Percentiles rank a stretch among this genome's conserved stretches.
These are phyloP conservation scores for Xylariaceae sp. DNA, from an alignment of 2,329 filamentous ascomycete genomes.

Conservation along the genomic window DNA sequence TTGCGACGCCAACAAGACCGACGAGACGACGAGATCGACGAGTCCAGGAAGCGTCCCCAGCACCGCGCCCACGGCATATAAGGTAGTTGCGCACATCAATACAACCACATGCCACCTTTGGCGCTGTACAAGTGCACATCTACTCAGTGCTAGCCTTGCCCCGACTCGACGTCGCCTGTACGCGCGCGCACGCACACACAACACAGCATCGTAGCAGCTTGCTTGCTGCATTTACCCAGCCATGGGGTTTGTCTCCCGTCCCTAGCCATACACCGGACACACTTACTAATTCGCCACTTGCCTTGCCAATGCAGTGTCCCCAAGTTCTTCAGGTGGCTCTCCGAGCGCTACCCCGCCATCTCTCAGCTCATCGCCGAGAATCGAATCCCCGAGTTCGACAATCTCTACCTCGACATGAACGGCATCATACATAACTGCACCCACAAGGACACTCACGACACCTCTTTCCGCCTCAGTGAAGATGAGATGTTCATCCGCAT, in stretches of 20 bases:
- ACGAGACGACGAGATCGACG: no score
- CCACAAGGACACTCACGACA: slow-evolving; percentile 90
- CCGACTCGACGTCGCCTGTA: no score
- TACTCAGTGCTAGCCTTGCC: no score
- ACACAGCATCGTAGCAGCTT: background rate
- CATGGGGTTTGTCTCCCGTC: slow-evolving; percentile 24
- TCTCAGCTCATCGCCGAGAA: slow-evolving; percentile 98
- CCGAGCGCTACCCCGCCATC: slow-evolving; percentile 96
- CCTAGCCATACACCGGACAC: background rate
- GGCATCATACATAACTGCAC: slow-evolving; percentile 99
- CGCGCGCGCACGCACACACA: no score
- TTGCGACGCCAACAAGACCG: no score
- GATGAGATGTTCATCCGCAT: slow-evolving; percentile 99
- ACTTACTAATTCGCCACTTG: slow-evolving; percentile 6
- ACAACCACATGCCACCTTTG: no score
- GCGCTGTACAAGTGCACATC: no score
- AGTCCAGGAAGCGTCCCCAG: no score
- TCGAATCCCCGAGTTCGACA: slow-evolving; percentile 97
- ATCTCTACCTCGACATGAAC: slow-evolving; percentile 97
- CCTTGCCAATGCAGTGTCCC: slow-evolving; percentile 49
- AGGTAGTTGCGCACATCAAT: no score
- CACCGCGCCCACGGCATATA: no score
- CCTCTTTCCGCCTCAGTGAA: slow-evolving; percentile 88
- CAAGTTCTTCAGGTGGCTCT: slow-evolving; percentile 99
- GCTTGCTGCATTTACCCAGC: slow-evolving; percentile 1